These are phyloP conservation scores for Pseudocercospora eumusae DNA, from an alignment of 2,329 filamentous ascomycete genomes.

Conservation along the genomic window DNA sequence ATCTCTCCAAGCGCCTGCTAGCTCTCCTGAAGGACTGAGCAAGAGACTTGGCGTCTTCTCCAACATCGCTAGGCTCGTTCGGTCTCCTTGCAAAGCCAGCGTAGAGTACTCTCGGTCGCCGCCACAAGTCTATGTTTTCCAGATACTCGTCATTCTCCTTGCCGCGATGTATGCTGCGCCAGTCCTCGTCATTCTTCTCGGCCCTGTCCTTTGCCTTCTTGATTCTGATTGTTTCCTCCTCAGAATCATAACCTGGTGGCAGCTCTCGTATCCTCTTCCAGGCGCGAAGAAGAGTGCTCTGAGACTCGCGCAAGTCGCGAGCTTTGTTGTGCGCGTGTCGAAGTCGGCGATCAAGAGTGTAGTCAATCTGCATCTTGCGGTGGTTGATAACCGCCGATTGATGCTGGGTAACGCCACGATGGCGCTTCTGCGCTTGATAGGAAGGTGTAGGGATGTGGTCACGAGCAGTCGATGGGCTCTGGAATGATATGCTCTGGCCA, in stretches of 20 bases:
- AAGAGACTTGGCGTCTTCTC: conserved; percentile 70
- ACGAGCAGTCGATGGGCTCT: conserved; percentile 25
- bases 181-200: conserved; percentile 44
- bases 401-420: conserved; percentile 75
- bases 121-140: conserved; percentile 30
- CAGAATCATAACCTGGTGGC: conserved; percentile 51
- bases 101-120: conserved; percentile 30
- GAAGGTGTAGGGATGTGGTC: conserved; percentile 40
- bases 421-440: conserved; percentile 53
- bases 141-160: conserved; percentile 38
- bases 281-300: conserved; percentile 68
- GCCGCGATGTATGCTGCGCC: conserved; percentile 25
- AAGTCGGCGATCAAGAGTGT: conserved; percentile 75
- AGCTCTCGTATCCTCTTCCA: conserved; percentile 62
- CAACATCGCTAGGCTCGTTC: conserved; percentile 69
- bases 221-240: conserved; percentile 41
- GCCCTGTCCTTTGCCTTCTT: conserved; percentile 32
- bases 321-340: conserved; percentile 65
- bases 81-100: conserved; percentile 63
- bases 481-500: conserved; percentile 31
- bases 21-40: conserved; percentile 66
- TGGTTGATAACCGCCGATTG: conserved; percentile 80
- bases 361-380: conserved; percentile 75
- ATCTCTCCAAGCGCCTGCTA: conserved; percentile 67
- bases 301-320: conserved; percentile 61